Percentiles rank a stretch among this genome's conserved stretches.
phyloP scores from a whole-genome alignment of 768 basidiomycete species.

The Gloeopeniophorella convolvens region DNA sequence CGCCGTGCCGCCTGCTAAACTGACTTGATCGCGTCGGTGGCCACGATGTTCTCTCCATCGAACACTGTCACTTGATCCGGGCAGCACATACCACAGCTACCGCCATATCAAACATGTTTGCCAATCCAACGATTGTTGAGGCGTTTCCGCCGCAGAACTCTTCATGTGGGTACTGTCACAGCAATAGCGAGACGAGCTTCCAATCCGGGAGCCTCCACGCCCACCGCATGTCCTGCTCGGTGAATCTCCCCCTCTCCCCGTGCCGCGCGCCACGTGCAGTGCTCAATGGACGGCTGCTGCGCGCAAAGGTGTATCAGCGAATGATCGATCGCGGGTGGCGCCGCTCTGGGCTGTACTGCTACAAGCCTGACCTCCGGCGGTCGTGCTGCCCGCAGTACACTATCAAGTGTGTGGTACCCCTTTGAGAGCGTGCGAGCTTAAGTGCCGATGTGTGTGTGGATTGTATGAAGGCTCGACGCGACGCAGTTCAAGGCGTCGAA shows the following conservation, averaged over 20 bases:
- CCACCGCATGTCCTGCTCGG: slow-evolving; percentile 18
- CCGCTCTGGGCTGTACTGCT: slow-evolving; percentile 76
- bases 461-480: slow-evolving; percentile 52
- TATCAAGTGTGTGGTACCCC: slow-evolving; percentile 55
- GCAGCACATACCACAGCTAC: too few species aligned
- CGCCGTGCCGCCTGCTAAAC: too few species aligned
- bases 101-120: neutral
- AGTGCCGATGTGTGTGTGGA: neutral
- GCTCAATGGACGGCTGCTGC: neutral
- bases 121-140: slow-evolving; percentile 1
- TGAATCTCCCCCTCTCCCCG: neutral
- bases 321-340: slow-evolving; percentile 88
- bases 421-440: neutral
- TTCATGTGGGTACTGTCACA: slow-evolving; percentile 10
- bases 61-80: too few species aligned
- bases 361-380: slow-evolving; percentile 74
- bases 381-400: slow-evolving; percentile 96
- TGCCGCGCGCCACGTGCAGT: neutral
- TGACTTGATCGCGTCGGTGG: too few species aligned
- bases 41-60: too few species aligned
- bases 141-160: slow-evolving; percentile 3
- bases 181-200: neutral
- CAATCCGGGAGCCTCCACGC: slow-evolving; percentile 3
- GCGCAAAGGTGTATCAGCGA: slow-evolving; percentile 58
- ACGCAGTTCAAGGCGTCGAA: slow-evolving; percentile 59